Evolutionary conservation across 139 green algal species (phyloP).

Genomic region (Zygnema circumcarinatum): DNA sequence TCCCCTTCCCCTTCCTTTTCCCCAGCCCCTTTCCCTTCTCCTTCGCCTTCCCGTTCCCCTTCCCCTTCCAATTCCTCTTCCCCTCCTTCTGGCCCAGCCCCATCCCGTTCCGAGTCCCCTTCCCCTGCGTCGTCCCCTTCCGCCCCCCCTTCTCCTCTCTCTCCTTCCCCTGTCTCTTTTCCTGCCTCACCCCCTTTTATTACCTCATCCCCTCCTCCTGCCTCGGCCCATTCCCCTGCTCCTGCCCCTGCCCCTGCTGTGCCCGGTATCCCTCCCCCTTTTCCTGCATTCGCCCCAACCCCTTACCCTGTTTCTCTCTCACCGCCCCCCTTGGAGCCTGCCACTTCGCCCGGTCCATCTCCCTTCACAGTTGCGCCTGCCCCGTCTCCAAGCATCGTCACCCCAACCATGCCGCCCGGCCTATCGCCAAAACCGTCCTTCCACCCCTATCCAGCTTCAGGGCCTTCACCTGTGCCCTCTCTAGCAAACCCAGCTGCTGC

Average conservation of each 20-base stretch:
- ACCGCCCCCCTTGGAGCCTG: background rate
- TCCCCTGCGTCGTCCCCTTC: background rate
- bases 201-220: background rate
- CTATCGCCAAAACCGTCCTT: background rate
- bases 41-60: background rate
- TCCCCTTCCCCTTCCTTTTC: background rate
- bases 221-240: background rate
- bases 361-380: too few relatives aligned
- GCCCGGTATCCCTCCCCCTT: background rate
- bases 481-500: background rate
- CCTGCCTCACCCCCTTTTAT: background rate
- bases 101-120: background rate
- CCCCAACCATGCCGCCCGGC: background rate
- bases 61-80: background rate
- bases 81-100: background rate
- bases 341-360: background rate
- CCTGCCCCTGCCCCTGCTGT: background rate
- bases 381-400: background rate
- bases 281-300: background rate
- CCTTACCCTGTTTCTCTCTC: background rate
- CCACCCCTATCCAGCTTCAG: too few relatives aligned
- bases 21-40: constrained; percentile 7
- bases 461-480: background rate
- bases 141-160: background rate
- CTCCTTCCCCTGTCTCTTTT: background rate